phyloP scores from a whole-genome alignment of 305 asterid species.

The Salvia sclarea region DNA sequence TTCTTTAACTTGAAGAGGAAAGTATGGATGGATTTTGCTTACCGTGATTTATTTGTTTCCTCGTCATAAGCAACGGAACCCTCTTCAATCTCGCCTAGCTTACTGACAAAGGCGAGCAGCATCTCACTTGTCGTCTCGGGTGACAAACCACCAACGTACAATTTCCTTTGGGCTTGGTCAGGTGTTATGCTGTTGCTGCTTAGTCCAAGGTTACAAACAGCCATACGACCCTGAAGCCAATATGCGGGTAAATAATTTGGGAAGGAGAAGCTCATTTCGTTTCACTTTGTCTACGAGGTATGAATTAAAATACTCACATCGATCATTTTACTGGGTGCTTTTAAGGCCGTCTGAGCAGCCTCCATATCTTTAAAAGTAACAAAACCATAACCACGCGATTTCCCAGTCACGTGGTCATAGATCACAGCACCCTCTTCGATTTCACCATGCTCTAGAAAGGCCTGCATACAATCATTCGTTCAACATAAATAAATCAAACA shows the following conservation, averaged over 20 bases:
- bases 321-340: slow-evolving; percentile 78
- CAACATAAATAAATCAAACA: slow-evolving; percentile 22
- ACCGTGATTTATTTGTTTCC: slow-evolving; percentile 84
- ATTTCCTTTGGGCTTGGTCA: slow-evolving; percentile 79
- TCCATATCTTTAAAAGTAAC: slow-evolving; percentile 77
- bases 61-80: slow-evolving; percentile 91
- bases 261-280: not conserved
- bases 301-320: slow-evolving; percentile 52
- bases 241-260: slow-evolving; percentile 17
- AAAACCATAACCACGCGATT: slow-evolving; percentile 85
- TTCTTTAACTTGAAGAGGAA: slow-evolving; percentile 8
- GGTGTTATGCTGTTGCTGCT: slow-evolving; percentile 54
- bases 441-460: slow-evolving; percentile 81
- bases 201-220: slow-evolving; percentile 80
- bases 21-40: no score
- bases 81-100: slow-evolving; percentile 82
- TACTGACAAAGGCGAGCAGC: slow-evolving; percentile 57
- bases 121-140: slow-evolving; percentile 78
- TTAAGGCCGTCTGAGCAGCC: slow-evolving; percentile 73
- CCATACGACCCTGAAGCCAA: slow-evolving; percentile 77
- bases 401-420: slow-evolving; percentile 71
- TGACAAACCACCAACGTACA: slow-evolving; percentile 75
- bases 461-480: slow-evolving; percentile 51
- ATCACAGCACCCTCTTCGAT: slow-evolving; percentile 85
- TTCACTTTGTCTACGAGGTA: not conserved